phyloP scores from a whole-genome alignment of 768 basidiomycete species.

The Jaapia argillacea region DNA sequence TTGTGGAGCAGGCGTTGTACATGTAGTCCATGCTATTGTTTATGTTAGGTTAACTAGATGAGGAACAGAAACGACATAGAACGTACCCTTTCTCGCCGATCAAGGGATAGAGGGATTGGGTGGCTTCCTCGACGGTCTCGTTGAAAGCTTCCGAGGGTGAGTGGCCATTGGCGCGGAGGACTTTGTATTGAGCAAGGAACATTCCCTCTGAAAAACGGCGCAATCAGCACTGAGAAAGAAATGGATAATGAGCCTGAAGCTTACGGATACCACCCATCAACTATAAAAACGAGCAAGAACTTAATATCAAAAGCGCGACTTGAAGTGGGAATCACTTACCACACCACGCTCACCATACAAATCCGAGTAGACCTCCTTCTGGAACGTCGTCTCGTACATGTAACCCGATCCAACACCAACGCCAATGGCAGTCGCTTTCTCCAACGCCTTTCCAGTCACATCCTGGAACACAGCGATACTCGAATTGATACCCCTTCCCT shows the following conservation, averaged over 20 bases:
- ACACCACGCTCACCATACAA: conserved; percentile 99
- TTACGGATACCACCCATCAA: conserved; percentile 94
- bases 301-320: conserved; percentile 1
- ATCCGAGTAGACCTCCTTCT: conserved; percentile 99
- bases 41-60: conserved; percentile 1
- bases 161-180: conserved; percentile 94
- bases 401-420: conserved; percentile 95
- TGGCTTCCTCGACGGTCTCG: conserved; percentile 99
- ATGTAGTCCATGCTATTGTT: conserved; percentile 89
- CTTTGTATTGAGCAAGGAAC: conserved; percentile 98
- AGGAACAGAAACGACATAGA: neutral
- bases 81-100: conserved; percentile 88
- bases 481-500: conserved; percentile 97
- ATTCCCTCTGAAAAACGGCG: conserved; percentile 62
- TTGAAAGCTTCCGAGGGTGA: conserved; percentile 98
- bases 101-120: conserved; percentile 94
- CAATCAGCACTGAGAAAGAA: conserved; percentile 3
- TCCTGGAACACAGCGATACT: conserved; percentile 95
- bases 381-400: conserved; percentile 97
- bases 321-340: conserved; percentile 38
- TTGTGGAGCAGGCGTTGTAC: conserved; percentile 98
- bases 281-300: conserved; percentile 25
- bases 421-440: conserved; percentile 92
- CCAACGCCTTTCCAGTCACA: conserved; percentile 94
- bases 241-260: too few species aligned